These are phyloP conservation scores for Kitagawia praeruptora DNA, from an alignment of 129 eudicot species.

Conservation along the genomic window DNA sequence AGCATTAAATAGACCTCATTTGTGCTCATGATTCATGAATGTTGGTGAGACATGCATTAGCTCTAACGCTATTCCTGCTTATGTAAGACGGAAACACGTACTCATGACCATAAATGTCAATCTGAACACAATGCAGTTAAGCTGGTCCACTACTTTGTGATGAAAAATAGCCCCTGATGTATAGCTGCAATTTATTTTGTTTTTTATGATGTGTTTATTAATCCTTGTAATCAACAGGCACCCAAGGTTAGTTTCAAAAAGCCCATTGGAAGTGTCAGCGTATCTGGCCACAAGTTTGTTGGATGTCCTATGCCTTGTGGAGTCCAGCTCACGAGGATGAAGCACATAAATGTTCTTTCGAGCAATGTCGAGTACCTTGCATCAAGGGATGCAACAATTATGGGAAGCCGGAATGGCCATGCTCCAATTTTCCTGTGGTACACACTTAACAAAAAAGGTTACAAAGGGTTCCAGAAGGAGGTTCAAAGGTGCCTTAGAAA, in stretches of 20 bases:
- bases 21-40: not conserved
- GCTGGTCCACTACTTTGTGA: not conserved
- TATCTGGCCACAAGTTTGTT: slow-evolving; percentile 9
- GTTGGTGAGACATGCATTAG: not conserved
- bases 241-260: slow-evolving; percentile 12
- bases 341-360: slow-evolving; percentile 32
- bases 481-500: slow-evolving; percentile 93
- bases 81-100: not conserved
- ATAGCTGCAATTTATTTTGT: not conserved
- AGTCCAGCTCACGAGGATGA: slow-evolving; percentile 9
- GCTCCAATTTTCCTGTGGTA: slow-evolving; percentile 98
- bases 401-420: slow-evolving; percentile 97
- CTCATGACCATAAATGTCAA: not conserved
- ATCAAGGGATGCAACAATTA: slow-evolving; percentile 95
- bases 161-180: not conserved
- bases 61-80: not conserved
- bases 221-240: not conserved
- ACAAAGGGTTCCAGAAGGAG: slow-evolving; percentile 91
- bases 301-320: slow-evolving; percentile 11
- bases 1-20: not conserved
- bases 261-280: slow-evolving; percentile 10
- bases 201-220: not conserved
- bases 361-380: slow-evolving; percentile 95
- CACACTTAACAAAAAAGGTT: slow-evolving; percentile 86
- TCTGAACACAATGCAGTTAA: not conserved